A percentile compares a stretch with the other conserved stretches of the same genome.
These are phyloP conservation scores for Kandelia obovata DNA, from an alignment of 345 rosid species.

Conservation along the genomic window DNA sequence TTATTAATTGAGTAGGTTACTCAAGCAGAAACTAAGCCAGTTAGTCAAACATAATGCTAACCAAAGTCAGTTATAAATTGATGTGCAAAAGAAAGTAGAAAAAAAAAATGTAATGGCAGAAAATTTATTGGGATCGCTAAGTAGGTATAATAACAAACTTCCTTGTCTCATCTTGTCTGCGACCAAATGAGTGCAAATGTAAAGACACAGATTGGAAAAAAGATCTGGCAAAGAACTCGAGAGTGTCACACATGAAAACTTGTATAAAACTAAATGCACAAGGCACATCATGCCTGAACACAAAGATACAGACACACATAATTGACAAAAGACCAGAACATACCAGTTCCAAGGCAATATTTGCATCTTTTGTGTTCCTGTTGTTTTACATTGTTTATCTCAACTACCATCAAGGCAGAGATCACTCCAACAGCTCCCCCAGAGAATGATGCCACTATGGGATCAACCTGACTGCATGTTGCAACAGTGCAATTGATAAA, in stretches of 20 bases:
- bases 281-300: no score
- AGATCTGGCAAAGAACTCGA: not conserved
- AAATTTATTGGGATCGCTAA: no score
- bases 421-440: slow-evolving; percentile 99
- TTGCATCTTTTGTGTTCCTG: slow-evolving; percentile 97
- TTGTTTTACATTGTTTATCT: slow-evolving; percentile 90
- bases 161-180: not conserved
- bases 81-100: no score
- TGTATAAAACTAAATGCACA: no score
- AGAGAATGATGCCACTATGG: slow-evolving; percentile 95
- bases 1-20: no score
- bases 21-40: no score
- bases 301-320: not conserved
- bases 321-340: not conserved
- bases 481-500: slow-evolving; percentile 13
- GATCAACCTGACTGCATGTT: slow-evolving; percentile 78
- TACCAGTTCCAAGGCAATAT: slow-evolving; percentile 98
- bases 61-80: no score
- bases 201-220: not conserved
- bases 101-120: no score
- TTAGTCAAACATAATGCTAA: no score
- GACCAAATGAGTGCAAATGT: not conserved
- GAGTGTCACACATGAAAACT: not conserved
- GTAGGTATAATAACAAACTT: not conserved
- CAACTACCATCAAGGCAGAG: slow-evolving; percentile 95